Conservation (phyloP, 352 stramenopile species). For the Pythium insidiosum region DNA sequence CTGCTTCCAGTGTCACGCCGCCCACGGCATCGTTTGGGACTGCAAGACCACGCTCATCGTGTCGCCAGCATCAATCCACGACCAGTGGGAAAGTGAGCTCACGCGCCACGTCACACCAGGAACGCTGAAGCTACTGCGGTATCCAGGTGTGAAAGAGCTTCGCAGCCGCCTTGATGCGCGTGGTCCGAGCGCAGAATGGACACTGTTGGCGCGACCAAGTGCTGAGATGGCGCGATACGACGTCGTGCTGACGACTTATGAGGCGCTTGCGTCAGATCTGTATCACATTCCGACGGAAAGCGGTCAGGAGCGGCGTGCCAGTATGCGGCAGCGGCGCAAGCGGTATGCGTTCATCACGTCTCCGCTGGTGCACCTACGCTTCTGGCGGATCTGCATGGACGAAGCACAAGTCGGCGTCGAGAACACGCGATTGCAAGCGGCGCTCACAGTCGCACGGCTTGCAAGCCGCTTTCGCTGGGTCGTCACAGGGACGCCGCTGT, state of each 20-base stretch:
- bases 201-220: constrained; percentile 33
- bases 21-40: constrained; percentile 23
- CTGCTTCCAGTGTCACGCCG: constrained; percentile 54
- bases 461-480: constrained; percentile 68
- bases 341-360: constrained; percentile 81
- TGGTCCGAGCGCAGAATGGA: constrained; percentile 40
- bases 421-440: constrained; percentile 56
- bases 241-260: constrained; percentile 90
- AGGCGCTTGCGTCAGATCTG: constrained; percentile 78
- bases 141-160: constrained; percentile 46
- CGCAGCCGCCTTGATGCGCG: constrained; percentile 17
- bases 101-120: constrained; percentile 58
- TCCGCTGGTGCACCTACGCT: constrained; percentile 80
- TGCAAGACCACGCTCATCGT: constrained; percentile 90
- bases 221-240: constrained; percentile 70
- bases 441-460: constrained; percentile 78
- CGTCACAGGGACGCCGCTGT: constrained; percentile 87
- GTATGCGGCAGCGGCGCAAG: constrained; percentile 54
- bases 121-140: constrained; percentile 40
- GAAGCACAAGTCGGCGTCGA: constrained; percentile 90
- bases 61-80: constrained; percentile 84
- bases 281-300: constrained; percentile 45
- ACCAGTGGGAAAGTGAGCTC: constrained; percentile 89
- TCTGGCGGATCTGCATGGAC: constrained; percentile 89
- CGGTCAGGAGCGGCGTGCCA: constrained; percentile 35